Conservation (phyloP, 176 grass and related monocot species). For the Phragmites australis region DNA sequence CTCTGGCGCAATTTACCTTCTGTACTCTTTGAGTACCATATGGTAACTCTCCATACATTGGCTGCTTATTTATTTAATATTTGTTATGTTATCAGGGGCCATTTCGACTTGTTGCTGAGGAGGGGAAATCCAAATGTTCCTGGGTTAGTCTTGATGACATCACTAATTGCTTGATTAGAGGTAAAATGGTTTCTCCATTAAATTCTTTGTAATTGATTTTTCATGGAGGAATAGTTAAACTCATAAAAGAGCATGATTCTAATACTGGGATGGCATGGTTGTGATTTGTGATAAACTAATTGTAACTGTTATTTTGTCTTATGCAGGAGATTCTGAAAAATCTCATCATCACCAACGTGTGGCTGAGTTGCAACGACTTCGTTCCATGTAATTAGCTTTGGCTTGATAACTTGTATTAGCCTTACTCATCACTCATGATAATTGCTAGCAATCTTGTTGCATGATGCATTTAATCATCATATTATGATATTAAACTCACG, state of each 20-base stretch:
- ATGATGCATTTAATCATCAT: constrained; percentile 13
- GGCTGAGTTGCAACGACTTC: constrained; percentile 83
- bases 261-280: constrained; percentile 2
- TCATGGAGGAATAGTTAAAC: not conserved
- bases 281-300: constrained; percentile 35
- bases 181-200: constrained; percentile 29
- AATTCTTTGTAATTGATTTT: constrained; percentile 3
- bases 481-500: not conserved
- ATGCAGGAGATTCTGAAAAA: constrained; percentile 93
- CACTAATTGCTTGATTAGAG: constrained; percentile 91
- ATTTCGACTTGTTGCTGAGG: constrained; percentile 95
- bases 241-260: constrained; percentile 6
- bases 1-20: not conserved
- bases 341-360: constrained; percentile 86
- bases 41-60: not conserved
- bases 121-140: constrained; percentile 98
- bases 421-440: constrained; percentile 10
- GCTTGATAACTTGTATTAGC: not conserved
- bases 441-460: constrained; percentile 15
- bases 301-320: constrained; percentile 18
- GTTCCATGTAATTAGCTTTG: constrained; percentile 68
- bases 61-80: constrained; percentile 31
- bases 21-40: constrained; percentile 1
- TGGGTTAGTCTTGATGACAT: constrained; percentile 99
- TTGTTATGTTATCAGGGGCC: constrained; percentile 60